phyloP scores from a whole-genome alignment of 768 basidiomycete genomes.

The Russula virescens region DNA sequence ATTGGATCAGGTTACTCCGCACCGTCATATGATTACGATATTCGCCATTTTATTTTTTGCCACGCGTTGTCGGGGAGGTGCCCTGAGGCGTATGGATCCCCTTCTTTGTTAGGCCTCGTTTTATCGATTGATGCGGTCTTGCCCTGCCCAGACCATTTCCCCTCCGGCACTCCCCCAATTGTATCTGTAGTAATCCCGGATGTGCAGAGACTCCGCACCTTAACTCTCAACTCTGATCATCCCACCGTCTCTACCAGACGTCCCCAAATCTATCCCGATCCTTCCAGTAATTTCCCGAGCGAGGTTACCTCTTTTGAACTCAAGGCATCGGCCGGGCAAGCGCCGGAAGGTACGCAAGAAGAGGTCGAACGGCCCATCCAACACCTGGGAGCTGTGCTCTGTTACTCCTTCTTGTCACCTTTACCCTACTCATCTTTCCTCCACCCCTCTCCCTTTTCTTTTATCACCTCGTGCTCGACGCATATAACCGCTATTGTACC shows the following conservation, averaged over 20 bases:
- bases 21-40: constrained; percentile 6
- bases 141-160: neutral
- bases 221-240: neutral
- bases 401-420: neutral
- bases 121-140: constrained; percentile 11
- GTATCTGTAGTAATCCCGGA: neutral
- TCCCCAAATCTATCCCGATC: constrained; percentile 6
- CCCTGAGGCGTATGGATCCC: constrained; percentile 3
- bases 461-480: constrained; percentile 11
- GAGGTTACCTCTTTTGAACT: neutral
- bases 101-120: constrained; percentile 3
- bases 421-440: neutral
- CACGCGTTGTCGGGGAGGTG: constrained; percentile 6
- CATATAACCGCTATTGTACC: neutral
- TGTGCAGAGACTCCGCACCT: neutral
- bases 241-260: neutral
- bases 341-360: neutral
- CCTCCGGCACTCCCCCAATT: neutral
- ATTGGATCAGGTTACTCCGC: neutral
- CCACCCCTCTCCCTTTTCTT: neutral
- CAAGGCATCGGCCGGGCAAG: neutral
- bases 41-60: neutral
- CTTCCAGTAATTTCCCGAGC: constrained; percentile 4
- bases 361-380: neutral
- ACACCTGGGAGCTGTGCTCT: constrained; percentile 16